Base-by-base conservation (phyloP, 2,329 filamentous ascomycete genomes). In the Chalaropsis thielavioides region DNA sequence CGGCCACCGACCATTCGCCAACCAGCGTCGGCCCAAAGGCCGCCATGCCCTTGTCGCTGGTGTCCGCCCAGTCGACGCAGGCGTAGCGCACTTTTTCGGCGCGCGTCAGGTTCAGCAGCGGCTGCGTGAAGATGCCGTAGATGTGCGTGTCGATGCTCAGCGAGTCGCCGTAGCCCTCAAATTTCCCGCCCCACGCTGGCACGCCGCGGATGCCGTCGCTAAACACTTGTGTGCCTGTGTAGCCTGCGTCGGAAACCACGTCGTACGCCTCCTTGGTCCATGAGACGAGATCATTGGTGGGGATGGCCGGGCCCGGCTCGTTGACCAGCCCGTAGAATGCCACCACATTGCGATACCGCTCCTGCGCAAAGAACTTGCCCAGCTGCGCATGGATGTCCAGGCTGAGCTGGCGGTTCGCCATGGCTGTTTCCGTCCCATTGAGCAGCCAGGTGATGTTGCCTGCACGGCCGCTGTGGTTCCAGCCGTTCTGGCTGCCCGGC, bases 91-190 rank as follows among this genome's bases (percentile, higher is more conserved):
- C 77, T 73, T 89, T 89, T 67, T 81, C 80, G 17, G 81, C 78
- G 72, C 89, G 87, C 38, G 80, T 82, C 66, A 87, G 79, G 13
- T 79, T 78, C 67, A 90, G 81, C 69, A 88, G 84, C 64, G 82
- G 82, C 1, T 78, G 78, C 74, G 90, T 89, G 78, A 91, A 91
- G 71, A 89, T 89, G 67, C 87, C 85, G 72, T 91, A 91, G 71
- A 90, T 86, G 73, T 91, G 88, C 0, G 86, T 88, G 73, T 91
- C 88, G n/a, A 91, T 79, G 2, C 89, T 77, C 64, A 91, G 77
- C 56, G 81, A 77, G 22, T 82, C 76, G 4, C 77, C 76, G 67
- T 82, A 79, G 58, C 77, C 75, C 69, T 83, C 78, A 46, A 89
- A 78, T 71, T 85, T 81, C 49, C 83, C 84, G 70, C 89, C 80